These are phyloP conservation scores for Lipomyces spencermartinsiae DNA, from an alignment of 805 yeast genomes.

Conservation along the genomic window DNA sequence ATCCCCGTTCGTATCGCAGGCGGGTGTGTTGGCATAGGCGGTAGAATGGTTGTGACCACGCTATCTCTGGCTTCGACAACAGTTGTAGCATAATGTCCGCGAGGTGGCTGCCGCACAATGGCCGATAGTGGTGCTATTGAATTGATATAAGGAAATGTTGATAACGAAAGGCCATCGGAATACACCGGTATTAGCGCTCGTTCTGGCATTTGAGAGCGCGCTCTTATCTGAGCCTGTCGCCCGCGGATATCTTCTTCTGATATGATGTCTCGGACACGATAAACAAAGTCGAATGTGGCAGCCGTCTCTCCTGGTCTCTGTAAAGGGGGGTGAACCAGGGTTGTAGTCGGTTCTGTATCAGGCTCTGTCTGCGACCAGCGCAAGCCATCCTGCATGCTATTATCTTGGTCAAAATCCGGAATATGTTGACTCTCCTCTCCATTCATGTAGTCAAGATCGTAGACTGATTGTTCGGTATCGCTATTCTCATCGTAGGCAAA, in stretches of 20 bases:
- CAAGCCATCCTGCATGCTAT: neutral
- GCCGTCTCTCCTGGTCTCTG: conserved; percentile 5
- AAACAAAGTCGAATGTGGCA: conserved; percentile 19
- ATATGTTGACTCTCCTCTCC: conserved; percentile 4
- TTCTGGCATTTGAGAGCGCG: conserved; percentile 14
- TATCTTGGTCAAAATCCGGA: conserved; percentile 25
- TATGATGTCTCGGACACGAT: conserved; percentile 25
- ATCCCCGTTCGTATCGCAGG: conserved; percentile 2
- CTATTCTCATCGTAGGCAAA: neutral
- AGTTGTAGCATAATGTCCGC: conserved; percentile 32
- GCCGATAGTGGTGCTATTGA: conserved; percentile 41
- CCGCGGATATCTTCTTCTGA: conserved; percentile 20
- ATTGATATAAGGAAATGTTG: conserved; percentile 43
- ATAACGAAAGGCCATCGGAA: conserved; percentile 39
- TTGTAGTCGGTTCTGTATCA: neutral
- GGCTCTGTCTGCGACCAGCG: conserved; percentile 8
- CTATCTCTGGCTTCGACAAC: conserved; percentile 11
- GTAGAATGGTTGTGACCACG: conserved; percentile 20
- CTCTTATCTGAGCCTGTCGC: conserved; percentile 1
- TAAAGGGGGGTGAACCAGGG: conserved; percentile 25
- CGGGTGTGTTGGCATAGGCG: conserved; percentile 26
- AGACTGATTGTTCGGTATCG: conserved; percentile 11
- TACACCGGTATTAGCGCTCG: conserved; percentile 41
- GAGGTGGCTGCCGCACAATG: conserved; percentile 30
- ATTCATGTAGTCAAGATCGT: conserved; percentile 11